Percentiles rank a stretch among this genome's conserved stretches.
These are phyloP conservation scores for Mercurialis annua DNA, from an alignment of 345 rosid species.

Conservation along the genomic window DNA sequence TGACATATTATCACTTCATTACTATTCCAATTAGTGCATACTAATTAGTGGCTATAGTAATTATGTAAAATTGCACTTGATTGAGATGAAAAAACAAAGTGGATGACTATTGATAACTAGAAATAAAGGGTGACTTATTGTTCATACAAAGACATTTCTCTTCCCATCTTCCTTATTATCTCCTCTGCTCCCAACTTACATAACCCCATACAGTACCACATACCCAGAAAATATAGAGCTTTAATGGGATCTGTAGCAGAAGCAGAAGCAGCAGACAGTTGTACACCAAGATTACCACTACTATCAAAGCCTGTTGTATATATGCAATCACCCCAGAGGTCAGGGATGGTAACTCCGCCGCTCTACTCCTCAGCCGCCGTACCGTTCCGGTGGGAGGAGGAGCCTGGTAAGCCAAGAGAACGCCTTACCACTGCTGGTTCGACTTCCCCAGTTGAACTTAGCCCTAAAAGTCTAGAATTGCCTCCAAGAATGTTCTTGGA, in stretches of 20 bases:
- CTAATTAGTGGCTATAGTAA: not conserved
- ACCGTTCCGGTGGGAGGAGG: slow-evolving; percentile 88
- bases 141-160: too few relatives aligned
- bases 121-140: not conserved
- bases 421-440: slow-evolving; percentile 22
- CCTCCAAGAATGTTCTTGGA: slow-evolving; percentile 68
- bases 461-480: slow-evolving; percentile 47
- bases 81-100: not conserved
- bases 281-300: slow-evolving; percentile 36
- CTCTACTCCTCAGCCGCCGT: slow-evolving; percentile 57
- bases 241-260: slow-evolving; percentile 32
- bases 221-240: not conserved
- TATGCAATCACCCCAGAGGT: slow-evolving; percentile 49
- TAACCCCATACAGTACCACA: not conserved
- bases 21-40: not conserved
- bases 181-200: not conserved
- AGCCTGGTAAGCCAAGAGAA: slow-evolving; percentile 82
- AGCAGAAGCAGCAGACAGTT: not conserved
- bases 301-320: slow-evolving; percentile 24
- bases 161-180: not conserved
- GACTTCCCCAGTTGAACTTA: slow-evolving; percentile 19
- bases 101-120: not conserved
- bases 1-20: not conserved
- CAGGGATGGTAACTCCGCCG: slow-evolving; percentile 61
- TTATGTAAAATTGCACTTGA: not conserved